Base-by-base conservation (phyloP, 1,284 basidiomycete species). In the Puccinia horiana region DNA sequence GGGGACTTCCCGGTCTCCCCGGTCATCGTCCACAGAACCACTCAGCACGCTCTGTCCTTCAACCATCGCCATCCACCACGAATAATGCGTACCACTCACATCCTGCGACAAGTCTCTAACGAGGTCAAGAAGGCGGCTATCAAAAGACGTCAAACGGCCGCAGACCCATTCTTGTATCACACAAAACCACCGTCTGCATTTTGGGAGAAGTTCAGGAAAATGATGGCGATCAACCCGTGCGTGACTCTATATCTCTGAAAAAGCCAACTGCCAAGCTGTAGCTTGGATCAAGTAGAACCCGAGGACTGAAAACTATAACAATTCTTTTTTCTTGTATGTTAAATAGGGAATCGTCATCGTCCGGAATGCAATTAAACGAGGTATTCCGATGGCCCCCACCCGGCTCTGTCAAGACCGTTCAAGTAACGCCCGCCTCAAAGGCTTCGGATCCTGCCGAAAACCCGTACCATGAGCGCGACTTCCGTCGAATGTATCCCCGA, bases 371-470 rank as follows among this genome's bases (percentile, higher is more conserved):
- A 37, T 40, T 74, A 42, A 75, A 74, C 47, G 72, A 74, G 29
- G 58, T 75, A 1, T 52, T 47, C 23, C 70, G 79, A 47, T 75
- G 54, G 23, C 79, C 79, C 32, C 79, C 79, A 40, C 79, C 79
- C 16, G 79, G 70, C 26, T 81, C 79, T 16, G 29, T 75, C 44
- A 54, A 58, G 40, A 81, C 79, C 0, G 72, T 75, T 23, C 79
- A 81, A 54, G 79, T 81, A 4, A 81, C 79, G n/a, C 79, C 79
- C 14, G 79, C 79, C 54, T 81, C 79, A 20, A 74, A 81, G 49
- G 79, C 79, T 54, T 81, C 79, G 32, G 79, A 81, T 75, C 79
- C 79, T 1, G 79, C 79, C 37, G 56, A 81, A 54, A 81, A 81
- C 47, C 69, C 69, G 44, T 81, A 81, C 54, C 61, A 73, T 40